These are phyloP conservation scores for Heterobasidion parviporum DNA, from an alignment of 1,284 basidiomycete species.

Conservation along the genomic window DNA sequence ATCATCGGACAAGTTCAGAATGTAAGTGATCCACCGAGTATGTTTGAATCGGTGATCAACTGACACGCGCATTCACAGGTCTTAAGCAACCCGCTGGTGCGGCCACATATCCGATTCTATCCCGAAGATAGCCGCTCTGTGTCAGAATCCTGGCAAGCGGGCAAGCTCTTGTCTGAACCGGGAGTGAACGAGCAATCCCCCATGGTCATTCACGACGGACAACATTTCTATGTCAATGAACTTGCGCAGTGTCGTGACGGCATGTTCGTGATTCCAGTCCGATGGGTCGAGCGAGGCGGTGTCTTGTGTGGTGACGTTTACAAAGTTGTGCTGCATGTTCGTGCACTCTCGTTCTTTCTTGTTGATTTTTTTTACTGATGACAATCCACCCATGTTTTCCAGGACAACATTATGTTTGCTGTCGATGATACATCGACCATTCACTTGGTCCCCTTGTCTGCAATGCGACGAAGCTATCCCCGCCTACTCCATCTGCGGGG, in stretches of 20 bases:
- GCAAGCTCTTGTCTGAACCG: slow-evolving; percentile 20
- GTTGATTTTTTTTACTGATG: no score
- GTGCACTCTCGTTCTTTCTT: no score
- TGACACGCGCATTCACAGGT: slow-evolving; percentile 22
- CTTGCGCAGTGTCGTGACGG: slow-evolving; percentile 16
- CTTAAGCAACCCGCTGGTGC: slow-evolving; percentile 25
- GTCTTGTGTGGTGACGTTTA: slow-evolving; percentile 4
- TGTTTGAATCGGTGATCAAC: no score
- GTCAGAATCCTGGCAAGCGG: slow-evolving; percentile 23
- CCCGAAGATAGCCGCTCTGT: slow-evolving; percentile 19
- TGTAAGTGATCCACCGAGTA: slow-evolving; percentile 4
- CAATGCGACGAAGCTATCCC: no score
- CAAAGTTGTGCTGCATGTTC: slow-evolving; percentile 2
- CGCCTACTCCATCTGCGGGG: no score
- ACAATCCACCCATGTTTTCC: no score
- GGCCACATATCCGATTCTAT: slow-evolving; percentile 20
- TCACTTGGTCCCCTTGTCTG: not conserved
- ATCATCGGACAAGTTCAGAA: slow-evolving; percentile 16
- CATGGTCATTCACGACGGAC: slow-evolving; percentile 16
- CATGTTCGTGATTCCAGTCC: slow-evolving; percentile 14
- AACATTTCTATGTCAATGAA: slow-evolving; percentile 19
- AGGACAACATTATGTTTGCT: no score
- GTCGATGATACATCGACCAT: not conserved
- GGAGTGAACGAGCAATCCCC: slow-evolving; percentile 17
- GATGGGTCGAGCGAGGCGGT: slow-evolving; percentile 7